A percentile compares a stretch with the other conserved stretches of the same genome.
Conservation (phyloP, 2,329 filamentous ascomycete species). For the Aspergillus phoenicis region DNA sequence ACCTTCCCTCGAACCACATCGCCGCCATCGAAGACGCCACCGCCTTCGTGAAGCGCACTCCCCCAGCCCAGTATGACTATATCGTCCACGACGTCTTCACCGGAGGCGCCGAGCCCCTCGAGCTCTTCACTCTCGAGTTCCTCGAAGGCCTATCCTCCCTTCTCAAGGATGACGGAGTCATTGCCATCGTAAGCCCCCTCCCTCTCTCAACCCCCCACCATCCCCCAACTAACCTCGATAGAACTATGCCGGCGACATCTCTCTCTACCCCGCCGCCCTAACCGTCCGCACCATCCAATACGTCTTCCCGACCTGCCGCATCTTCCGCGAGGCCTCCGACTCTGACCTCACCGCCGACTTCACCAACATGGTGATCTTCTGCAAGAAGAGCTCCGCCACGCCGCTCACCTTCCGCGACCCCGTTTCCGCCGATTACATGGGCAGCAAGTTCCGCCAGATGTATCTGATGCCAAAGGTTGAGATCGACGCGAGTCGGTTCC, state of each 20-base stretch:
- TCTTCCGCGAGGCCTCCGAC: slow-evolving; percentile 77
- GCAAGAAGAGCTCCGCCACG: slow-evolving; percentile 62
- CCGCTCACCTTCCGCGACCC: slow-evolving; percentile 69
- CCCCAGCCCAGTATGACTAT: slow-evolving; percentile 70
- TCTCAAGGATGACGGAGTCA: slow-evolving; percentile 75
- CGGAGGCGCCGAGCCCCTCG: slow-evolving; percentile 85
- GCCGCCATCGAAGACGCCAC: slow-evolving; percentile 83
- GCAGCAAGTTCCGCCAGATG: slow-evolving; percentile 68
- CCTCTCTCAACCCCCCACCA: not conserved
- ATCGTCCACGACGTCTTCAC: slow-evolving; percentile 98
- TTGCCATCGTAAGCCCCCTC: slow-evolving; percentile 73
- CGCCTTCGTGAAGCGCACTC: slow-evolving; percentile 59
- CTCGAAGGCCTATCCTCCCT: slow-evolving; percentile 69
- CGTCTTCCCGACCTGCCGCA: slow-evolving; percentile 85
- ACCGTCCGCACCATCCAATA: slow-evolving; percentile 79
- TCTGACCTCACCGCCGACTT: slow-evolving; percentile 68
- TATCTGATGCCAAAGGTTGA: slow-evolving; percentile 76
- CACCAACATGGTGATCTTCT: slow-evolving; percentile 96
- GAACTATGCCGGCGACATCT: slow-evolving; percentile 94
- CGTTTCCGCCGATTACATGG: slow-evolving; percentile 66
- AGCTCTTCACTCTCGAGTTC: slow-evolving; percentile 86
- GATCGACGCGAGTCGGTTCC: slow-evolving; percentile 53
- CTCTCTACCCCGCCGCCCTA: slow-evolving; percentile 72
- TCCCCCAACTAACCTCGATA: slow-evolving; percentile 35
- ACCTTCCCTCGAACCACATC: slow-evolving; percentile 73